These are phyloP conservation scores for Pachyrhizus erosus DNA, from an alignment of 306 rosid species.

Conservation along the genomic window DNA sequence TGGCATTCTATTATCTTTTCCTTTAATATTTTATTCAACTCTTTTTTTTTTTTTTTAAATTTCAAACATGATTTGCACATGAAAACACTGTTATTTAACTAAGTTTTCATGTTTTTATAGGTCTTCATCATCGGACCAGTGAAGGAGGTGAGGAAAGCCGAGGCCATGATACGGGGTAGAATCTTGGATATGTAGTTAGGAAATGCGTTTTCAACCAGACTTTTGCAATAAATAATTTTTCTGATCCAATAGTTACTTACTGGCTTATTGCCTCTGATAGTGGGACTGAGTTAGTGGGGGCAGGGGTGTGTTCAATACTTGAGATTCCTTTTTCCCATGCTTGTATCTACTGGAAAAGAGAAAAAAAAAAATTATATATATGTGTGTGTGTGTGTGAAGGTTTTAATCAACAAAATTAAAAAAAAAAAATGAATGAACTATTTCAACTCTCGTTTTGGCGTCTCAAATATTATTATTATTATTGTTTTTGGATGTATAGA, in stretches of 20 bases:
- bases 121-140: constrained; percentile 88
- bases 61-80: background rate
- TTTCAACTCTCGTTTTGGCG: background rate
- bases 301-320: constrained; percentile 22
- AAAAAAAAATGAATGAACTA: background rate
- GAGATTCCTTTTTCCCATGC: constrained; percentile 3
- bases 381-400: too few relatives aligned
- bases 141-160: constrained; percentile 94
- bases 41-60: background rate
- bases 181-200: constrained; percentile 61
- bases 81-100: background rate
- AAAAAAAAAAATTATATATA: too few relatives aligned
- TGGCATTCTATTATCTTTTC: background rate
- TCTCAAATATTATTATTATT: background rate
- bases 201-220: constrained; percentile 32
- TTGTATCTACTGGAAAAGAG: constrained; percentile 27
- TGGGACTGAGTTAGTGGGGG: constrained; percentile 30
- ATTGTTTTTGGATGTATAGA: background rate
- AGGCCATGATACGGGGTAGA: constrained; percentile 95
- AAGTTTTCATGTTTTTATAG: constrained; percentile 45
- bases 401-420: background rate
- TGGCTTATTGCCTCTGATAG: constrained; percentile 1
- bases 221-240: constrained; percentile 40
- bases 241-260: constrained; percentile 22
- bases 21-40: background rate